Base-by-base conservation (phyloP, 805 yeast species). In the Saccharomycodes ludwigii region DNA sequence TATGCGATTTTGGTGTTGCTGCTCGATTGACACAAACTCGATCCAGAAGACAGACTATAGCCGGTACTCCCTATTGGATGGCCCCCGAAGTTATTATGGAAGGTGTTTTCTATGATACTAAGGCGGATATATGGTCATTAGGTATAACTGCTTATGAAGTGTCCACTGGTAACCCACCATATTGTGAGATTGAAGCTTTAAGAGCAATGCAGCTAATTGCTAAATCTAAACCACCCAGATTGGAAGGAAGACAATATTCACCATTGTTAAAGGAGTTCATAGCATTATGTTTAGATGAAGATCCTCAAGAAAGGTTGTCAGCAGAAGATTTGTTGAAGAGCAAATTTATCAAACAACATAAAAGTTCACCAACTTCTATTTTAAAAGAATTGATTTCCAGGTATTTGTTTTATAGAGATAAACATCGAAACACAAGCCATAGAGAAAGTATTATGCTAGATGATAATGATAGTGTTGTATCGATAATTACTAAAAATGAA, bases 1-100 rank as follows among this genome's bases (percentile, higher is more conserved):
- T 91, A 27, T 88, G 97, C 65, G 99, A 91, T 55, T 91, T 91
- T 58, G 99, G 99, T 20, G 98, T 93, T 15, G 98, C 99, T 1
- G 96, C 96, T 2, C 88, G 84, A 50, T 61, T 86, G 27, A 73
- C 93, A 3, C 67, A 86, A 22, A 68, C 76, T 23, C 72, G 75
- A 13, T 53, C 76, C 28, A 83, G 85, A 50, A 66, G 98, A 44
- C 81, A 88, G 21, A 91, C 98, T 1, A 85, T 93, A 73, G 97
- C 95, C 0, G 94, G 94, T 6, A 81, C 94, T 1, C 93, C 93
- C 0, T 91, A 85, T 51, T 91, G 98, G 98, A 91, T 91, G 98
- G 96, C 98, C 0, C 98, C 98, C 0, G 98, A 88, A 54, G 98
- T 88, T 20, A 88, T 88, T 24, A 69, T 82, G 59, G 96, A 88